Percentiles rank a stretch among this genome's conserved stretches.
These are phyloP conservation scores for Oryza meridionalis DNA, from an alignment of 176 grass and related monocot species.

Conservation along the genomic window DNA sequence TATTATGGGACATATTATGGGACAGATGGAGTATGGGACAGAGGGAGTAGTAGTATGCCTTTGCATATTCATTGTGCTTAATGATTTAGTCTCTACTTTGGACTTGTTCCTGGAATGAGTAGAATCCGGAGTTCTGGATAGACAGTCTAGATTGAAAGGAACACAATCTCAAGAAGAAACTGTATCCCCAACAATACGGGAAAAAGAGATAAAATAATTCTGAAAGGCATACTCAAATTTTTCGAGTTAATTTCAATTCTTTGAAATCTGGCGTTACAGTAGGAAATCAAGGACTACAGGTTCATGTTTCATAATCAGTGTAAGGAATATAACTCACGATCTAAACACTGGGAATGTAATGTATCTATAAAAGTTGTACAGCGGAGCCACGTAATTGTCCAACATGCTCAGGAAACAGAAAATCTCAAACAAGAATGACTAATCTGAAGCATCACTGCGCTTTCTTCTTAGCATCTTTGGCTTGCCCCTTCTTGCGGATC, in stretches of 20 bases:
- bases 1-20: too few species aligned
- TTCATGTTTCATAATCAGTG: constrained; percentile 17
- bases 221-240: background rate
- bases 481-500: constrained; percentile 77
- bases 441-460: constrained; percentile 49
- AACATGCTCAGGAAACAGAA: constrained; percentile 28
- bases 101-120: background rate
- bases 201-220: background rate
- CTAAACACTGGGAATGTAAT: constrained; percentile 11
- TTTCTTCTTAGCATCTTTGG: constrained; percentile 76
- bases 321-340: constrained; percentile 24
- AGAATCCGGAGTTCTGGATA: background rate
- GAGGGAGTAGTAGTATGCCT: too few species aligned
- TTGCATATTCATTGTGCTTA: background rate
- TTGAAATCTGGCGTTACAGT: constrained; percentile 7
- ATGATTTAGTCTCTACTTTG: background rate
- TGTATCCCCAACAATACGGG: background rate
- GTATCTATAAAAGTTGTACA: constrained; percentile 27
- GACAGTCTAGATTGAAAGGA: background rate
- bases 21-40: too few species aligned
- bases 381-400: constrained; percentile 25
- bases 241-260: constrained; percentile 11
- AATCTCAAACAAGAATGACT: constrained; percentile 10
- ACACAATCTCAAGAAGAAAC: background rate
- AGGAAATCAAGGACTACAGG: constrained; percentile 22